phyloP scores from a whole-genome alignment of 805 yeast species.

The Nakazawaea wyomingensis region DNA sequence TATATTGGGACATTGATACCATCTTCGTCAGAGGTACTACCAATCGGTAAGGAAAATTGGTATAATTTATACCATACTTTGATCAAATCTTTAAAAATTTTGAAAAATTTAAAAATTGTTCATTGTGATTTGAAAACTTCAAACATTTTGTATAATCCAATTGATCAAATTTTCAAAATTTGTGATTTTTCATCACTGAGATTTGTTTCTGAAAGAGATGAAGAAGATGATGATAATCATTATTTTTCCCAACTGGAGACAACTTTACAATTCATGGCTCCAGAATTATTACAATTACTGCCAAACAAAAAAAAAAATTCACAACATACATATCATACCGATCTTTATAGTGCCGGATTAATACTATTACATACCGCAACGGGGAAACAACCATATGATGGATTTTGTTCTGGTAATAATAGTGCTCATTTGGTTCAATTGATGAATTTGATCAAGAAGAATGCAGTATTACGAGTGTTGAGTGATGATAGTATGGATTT shows the following conservation, averaged over 20 bases:
- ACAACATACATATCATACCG: conserved; percentile 33
- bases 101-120: conserved; percentile 27
- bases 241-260: conserved; percentile 16
- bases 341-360: conserved; percentile 42
- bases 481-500: conserved; percentile 21
- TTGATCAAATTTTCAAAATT: conserved; percentile 28
- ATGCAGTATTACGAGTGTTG: conserved; percentile 27
- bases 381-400: conserved; percentile 39
- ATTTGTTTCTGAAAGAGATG: no score
- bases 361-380: conserved; percentile 39
- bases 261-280: conserved; percentile 42
- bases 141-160: conserved; percentile 31
- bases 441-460: conserved; percentile 27
- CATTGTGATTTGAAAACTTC: conserved; percentile 47
- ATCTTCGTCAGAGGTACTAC: no score
- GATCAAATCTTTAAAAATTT: conserved; percentile 20
- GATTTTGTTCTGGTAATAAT: conserved; percentile 18
- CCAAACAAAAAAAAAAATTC: conserved; percentile 15
- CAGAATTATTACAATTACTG: conserved; percentile 37
- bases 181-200: conserved; percentile 43
- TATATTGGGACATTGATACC: no score
- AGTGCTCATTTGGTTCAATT: conserved; percentile 21
- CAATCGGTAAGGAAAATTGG: conserved; percentile 25
- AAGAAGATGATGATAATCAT: conserved; percentile 13
- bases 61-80: conserved; percentile 26